Base-by-base conservation (phyloP, 345 rosid genomes). In the Pelargonium nanum region DNA sequence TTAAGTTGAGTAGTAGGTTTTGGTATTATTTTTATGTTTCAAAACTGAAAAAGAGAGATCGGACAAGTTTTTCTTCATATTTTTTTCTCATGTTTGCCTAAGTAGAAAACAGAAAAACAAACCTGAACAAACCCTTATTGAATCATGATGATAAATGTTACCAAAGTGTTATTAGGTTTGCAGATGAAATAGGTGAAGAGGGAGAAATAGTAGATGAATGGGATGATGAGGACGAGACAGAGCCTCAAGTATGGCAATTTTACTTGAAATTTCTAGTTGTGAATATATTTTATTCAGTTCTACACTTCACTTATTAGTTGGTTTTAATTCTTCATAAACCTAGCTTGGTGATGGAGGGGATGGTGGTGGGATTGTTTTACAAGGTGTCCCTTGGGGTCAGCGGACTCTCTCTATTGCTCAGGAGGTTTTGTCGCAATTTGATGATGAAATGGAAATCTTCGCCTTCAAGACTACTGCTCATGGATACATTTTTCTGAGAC, bases 321-420 rank as follows among this genome's bases (percentile, higher is more conserved):
- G 22, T 22, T 1, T 19, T 65, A 15, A 0, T 50, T 40, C 15
- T 19, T 26, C 21, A 57, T 56, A 0, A 7, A 45, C 60, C 63
- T 72, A 91, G 95, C 51, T 76, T 67, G 92, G 91, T 3, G 96
- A 91, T 74, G 96, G 98, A 61, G 89, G 88, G 58, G 84, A 83
- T 74, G 98, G 96, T 50, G 98, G 98, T 66, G 96, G 98, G 62
- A 48, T 88, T 66, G 91, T 77, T 58, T 69, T 86, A 26, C 79
- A 82, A 78, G 76, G 77, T 58, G 83, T 87, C 13, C 62, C 84
- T 10, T 88, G 89, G 98, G 96, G 93, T 26, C 85, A 88, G 60
- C 75, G 53, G 56, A 84, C 62, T 72, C 86, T 86, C 24, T 78
- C 84, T 54, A 82, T 85, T 73, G 89, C 95, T 54, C 60, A 19